Conservation (phyloP, 2,329 filamentous ascomycete species). For the Chlorencoelia australis region DNA sequence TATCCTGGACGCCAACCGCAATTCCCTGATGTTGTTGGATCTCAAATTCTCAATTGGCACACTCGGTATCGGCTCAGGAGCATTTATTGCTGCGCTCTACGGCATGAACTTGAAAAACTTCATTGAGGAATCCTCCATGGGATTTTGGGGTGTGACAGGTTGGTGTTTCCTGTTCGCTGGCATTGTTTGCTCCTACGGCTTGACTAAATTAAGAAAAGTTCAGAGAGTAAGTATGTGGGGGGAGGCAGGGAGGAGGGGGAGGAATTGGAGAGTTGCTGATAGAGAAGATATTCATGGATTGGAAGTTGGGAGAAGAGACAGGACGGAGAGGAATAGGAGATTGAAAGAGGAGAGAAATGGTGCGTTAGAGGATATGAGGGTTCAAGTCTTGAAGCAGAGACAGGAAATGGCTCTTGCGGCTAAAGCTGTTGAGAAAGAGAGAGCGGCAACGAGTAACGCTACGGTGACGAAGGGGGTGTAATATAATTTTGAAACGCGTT, state of each 20-base stretch:
- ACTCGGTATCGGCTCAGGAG: conserved; percentile 86
- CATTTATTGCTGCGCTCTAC: conserved; percentile 96
- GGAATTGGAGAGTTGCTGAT: conserved; percentile 24
- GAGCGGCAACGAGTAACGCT: too few species aligned
- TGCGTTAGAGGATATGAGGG: conserved; percentile 13
- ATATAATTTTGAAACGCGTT: too few species aligned
- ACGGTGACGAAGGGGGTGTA: too few species aligned
- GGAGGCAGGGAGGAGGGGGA: conserved; percentile 21
- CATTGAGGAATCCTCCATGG: conserved; percentile 84
- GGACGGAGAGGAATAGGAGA: conserved; percentile 15
- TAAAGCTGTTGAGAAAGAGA: conserved; percentile 4
- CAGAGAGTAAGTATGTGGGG: conserved; percentile 77
- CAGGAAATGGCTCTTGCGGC: conserved; percentile 8
- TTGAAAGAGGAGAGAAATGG: conserved; percentile 18
- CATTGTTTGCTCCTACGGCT: conserved; percentile 72
- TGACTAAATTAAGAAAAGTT: conserved; percentile 73
- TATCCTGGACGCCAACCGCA: conserved; percentile 95
- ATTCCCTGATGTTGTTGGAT: conserved; percentile 93
- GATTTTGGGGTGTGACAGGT: conserved; percentile 67
- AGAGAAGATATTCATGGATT: conserved; percentile 14
- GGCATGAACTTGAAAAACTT: conserved; percentile 99
- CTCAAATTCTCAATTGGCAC: conserved; percentile 95
- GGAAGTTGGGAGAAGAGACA: conserved; percentile 19
- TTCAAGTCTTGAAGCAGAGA: conserved; percentile 5
- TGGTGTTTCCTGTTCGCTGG: conserved; percentile 63